Evolutionary conservation across 768 basidiomycete genomes (phyloP), one percentile per base, ranked within the genome.

Genomic region (Amanita subjunquillea): DNA sequence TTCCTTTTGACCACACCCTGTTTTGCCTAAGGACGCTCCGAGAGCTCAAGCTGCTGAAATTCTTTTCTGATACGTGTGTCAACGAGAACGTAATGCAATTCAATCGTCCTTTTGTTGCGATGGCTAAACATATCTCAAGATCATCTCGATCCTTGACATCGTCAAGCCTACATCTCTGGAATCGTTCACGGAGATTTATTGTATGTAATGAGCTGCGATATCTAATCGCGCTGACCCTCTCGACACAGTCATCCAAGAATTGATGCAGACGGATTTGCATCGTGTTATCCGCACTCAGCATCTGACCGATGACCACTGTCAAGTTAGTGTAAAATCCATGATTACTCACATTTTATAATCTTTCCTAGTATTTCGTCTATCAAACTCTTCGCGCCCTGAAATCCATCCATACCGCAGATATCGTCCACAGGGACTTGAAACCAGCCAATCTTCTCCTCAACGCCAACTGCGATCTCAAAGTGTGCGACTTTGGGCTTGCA

Each of bases 121-220:
- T 30, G 30, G 30, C 27, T 29, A 30, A 44, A 46, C 17, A 17
- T 30, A 20, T 30, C 9, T 46, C 29, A 85, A 95, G 65, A 94
- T 98, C 71, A 97, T 97, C 67, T 82, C 89, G 10, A 93, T 98
- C 62, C 77, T 97, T 54, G 96, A 98, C 65, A 94, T 98, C 62
- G 79, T 95, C 59, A 80, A 82, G 50, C 94, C 96, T 0, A 70
- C 80, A 25, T 77, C 73, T 56, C 69, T 93, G 56, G 79, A 87
- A 44, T 71, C 76, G 20, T 96, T 98, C 71, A 87, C 75, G 53
- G 95, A 97, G 65, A 94, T 95, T 17, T 75, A 74, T 55, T 66
- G 74, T 50, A 69, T 76, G 34, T 46, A 9, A 8, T n/a, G n/a
- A 9, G n/a, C 29, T 17, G 44, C 30, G 5, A 42, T 30, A 29